These are phyloP conservation scores for Nemophila menziesii DNA, from an alignment of 257 asterid genomes.

Conservation along the genomic window DNA sequence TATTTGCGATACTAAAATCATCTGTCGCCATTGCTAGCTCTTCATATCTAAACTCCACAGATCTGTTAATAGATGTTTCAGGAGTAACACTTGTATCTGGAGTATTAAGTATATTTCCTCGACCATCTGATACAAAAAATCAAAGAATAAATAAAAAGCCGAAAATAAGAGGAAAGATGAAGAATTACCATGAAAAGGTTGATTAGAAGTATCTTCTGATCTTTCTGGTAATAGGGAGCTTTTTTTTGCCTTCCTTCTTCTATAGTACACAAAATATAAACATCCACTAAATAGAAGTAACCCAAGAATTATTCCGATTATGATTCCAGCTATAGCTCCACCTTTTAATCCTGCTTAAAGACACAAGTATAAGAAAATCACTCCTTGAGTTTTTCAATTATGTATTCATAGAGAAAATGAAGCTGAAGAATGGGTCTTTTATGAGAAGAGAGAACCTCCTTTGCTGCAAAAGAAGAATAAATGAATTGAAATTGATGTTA, in stretches of 20 bases:
- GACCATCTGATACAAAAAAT: neutral
- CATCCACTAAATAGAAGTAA: conserved; percentile 37
- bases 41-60: conserved; percentile 50
- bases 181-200: conserved; percentile 19
- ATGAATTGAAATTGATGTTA: conserved; percentile 1
- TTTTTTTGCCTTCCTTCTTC: conserved; percentile 42
- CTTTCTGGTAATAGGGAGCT: conserved; percentile 25
- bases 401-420: neutral
- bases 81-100: no score
- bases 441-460: conserved; percentile 1
- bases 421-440: no score
- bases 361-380: neutral
- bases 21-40: conserved; percentile 66
- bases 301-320: conserved; percentile 34
- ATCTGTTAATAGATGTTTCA: no score
- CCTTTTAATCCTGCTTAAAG: conserved; percentile 48
- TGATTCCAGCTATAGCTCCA: conserved; percentile 73
- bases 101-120: neutral
- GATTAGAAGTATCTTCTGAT: conserved; percentile 37
- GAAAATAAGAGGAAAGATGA: conserved; percentile 10
- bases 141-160: neutral
- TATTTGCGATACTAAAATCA: conserved; percentile 77
- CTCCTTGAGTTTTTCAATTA: neutral
- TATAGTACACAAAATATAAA: conserved; percentile 30
- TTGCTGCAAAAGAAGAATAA: conserved; percentile 5